phyloP scores from a whole-genome alignment of 2,329 filamentous ascomycete species.

The Fusarium udum region DNA sequence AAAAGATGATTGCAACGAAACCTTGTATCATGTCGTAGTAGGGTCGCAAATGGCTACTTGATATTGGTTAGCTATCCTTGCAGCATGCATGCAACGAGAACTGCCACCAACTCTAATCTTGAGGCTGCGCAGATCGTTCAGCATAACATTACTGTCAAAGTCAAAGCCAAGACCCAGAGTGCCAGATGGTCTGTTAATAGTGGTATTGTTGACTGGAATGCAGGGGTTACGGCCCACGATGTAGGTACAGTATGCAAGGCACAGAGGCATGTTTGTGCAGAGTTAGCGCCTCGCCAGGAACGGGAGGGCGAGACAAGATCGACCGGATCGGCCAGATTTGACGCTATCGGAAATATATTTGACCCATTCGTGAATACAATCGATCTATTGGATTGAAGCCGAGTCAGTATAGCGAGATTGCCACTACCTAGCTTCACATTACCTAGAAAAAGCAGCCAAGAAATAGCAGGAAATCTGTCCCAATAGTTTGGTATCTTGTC shows the following conservation, averaged over 20 bases:
- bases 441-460: neutral
- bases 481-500: neutral
- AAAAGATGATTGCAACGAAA: neutral
- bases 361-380: neutral
- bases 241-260: neutral
- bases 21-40: neutral
- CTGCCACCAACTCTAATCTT: neutral
- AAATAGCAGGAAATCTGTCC: neutral
- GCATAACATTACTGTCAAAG: too few relatives aligned
- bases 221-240: neutral
- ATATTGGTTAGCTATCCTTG: neutral
- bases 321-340: constrained; percentile 7
- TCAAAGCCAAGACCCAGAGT: neutral
- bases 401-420: neutral
- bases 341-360: neutral
- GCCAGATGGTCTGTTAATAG: neutral
- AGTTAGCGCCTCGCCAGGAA: constrained; percentile 19
- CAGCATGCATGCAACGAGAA: neutral
- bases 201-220: constrained; percentile 12
- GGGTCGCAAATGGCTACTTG: neutral
- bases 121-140: neutral
- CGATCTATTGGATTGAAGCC: neutral
- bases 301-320: constrained; percentile 1
- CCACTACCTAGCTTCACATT: neutral
- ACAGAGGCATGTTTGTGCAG: neutral